Conservation (phyloP, 2,329 filamentous ascomycete genomes). For the Juglanconis oblonga region DNA sequence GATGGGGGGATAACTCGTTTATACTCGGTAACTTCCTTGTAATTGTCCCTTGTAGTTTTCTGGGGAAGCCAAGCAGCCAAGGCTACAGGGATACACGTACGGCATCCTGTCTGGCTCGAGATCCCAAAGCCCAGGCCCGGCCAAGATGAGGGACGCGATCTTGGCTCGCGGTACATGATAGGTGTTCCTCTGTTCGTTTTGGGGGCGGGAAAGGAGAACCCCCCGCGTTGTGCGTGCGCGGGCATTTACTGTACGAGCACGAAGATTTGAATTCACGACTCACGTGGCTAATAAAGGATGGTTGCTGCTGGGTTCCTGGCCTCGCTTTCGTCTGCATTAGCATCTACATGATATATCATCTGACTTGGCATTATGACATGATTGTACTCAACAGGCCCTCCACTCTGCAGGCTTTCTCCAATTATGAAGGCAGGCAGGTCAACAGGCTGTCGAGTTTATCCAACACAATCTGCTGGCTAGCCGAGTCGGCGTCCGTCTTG, state of each 20-base stretch:
- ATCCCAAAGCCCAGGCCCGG: not conserved
- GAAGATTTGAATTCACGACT: too few species aligned
- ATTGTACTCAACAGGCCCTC: not conserved
- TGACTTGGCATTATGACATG: not conserved
- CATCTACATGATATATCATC: not conserved
- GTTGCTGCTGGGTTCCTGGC: too few species aligned
- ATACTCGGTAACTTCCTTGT: too few species aligned
- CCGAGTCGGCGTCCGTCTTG: slow-evolving; percentile 57
- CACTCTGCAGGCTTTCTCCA: not conserved
- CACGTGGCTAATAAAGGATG: too few species aligned
- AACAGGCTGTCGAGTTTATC: slow-evolving; percentile 40
- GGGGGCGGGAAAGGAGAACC: too few species aligned
- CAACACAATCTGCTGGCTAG: slow-evolving; percentile 48
- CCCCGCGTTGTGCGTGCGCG: too few species aligned
- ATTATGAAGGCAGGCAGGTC: slow-evolving; percentile 11
- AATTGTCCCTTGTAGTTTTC: not conserved
- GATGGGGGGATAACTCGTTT: too few species aligned
- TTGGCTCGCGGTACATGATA: too few species aligned
- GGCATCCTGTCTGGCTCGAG: not conserved
- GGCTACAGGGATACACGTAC: not conserved
- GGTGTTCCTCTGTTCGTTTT: too few species aligned
- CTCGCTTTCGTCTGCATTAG: not conserved
- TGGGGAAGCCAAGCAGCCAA: not conserved
- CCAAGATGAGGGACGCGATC: too few species aligned
- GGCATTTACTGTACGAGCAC: too few species aligned